phyloP scores from a whole-genome alignment of 805 yeast genomes.

The Monosporozyma siamensis region DNA sequence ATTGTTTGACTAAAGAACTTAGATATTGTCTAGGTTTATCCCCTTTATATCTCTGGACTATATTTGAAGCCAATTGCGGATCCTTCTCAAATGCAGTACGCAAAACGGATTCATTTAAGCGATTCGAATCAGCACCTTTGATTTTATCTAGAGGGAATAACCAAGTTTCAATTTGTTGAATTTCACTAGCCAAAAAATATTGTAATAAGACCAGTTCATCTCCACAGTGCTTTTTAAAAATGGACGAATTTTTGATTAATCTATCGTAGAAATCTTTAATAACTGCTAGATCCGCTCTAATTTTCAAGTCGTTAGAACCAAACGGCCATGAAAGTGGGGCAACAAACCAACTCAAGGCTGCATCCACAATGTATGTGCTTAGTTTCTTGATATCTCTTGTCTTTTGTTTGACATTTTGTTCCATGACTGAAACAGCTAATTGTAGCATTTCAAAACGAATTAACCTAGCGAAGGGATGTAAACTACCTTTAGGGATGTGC shows the following conservation, averaged over 20 bases:
- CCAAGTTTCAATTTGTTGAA: slow-evolving; percentile 69
- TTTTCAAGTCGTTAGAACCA: slow-evolving; percentile 70
- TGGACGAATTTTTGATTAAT: slow-evolving; percentile 12
- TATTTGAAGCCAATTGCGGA: slow-evolving; percentile 63
- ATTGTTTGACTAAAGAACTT: slow-evolving; percentile 37
- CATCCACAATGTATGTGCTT: slow-evolving; percentile 44
- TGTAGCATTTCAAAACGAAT: slow-evolving; percentile 64
- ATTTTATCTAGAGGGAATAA: slow-evolving; percentile 35
- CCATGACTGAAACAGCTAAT: slow-evolving; percentile 57
- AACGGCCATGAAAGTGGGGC: slow-evolving; percentile 60
- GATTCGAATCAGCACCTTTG: slow-evolving; percentile 31
- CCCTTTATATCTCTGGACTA: slow-evolving; percentile 46
- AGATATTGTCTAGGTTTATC: slow-evolving; percentile 29
- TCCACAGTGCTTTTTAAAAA: slow-evolving; percentile 29
- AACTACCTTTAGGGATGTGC: slow-evolving; percentile 48
- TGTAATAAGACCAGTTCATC: slow-evolving; percentile 46
- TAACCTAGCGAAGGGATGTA: slow-evolving; percentile 74
- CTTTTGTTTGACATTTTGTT: slow-evolving; percentile 42
- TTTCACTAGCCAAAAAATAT: slow-evolving; percentile 67
- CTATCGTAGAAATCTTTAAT: slow-evolving; percentile 41
- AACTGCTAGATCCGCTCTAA: slow-evolving; percentile 56
- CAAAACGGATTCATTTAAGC: slow-evolving; percentile 31
- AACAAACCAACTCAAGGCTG: slow-evolving; percentile 72
- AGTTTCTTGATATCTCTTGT: slow-evolving; percentile 39
- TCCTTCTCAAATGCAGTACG: slow-evolving; percentile 52